Evolutionary conservation across 495 filamentous ascomycete species (phyloP), one percentile per base, ranked within the genome.

Genomic region (Lasiosphaeris hirsuta): DNA sequence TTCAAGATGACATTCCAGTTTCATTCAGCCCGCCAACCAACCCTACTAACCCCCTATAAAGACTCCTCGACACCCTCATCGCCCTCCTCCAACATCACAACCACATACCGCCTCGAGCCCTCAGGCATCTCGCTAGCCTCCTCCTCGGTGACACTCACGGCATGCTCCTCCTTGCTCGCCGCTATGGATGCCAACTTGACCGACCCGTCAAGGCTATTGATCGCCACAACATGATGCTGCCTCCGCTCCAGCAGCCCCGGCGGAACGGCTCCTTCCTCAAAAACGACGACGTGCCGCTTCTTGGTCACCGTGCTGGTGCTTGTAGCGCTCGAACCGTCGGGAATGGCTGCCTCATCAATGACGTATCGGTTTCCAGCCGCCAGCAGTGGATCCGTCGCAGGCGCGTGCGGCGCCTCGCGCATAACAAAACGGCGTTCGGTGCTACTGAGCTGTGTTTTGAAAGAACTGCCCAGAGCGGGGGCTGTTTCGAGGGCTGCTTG

Each of bases 251-350:
- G 56, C 45, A 70, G 18, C 23, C 62, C 68, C 5, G 61, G 61
- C 33, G 68, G 59, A 7, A 63, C 68, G 7, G 59, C 13, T 3
- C 57, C 66, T 52, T 70, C 68, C 34, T 60, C 54, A 30, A 70
- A 70, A 6, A 70, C 68, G 8, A 69, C 66, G 10, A 69, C 68
- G 15, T 66, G 63, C 5, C 61, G 57, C 46, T 67, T 69, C 23
- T 30, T 30, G 2, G 23, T 30, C 23, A 30, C 23, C 23, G 23
- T 30, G 23, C 23, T 30, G 5, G 23, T 34, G 38, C 14, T 40
- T 36, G 30, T 47, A 37, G 11, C 49, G 38, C 14, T 49, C 63
- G 0, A 47, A 15, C 6, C 5, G 23, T 38, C 58, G 1, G 56
- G 11, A 3, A 40, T 46, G 13, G 51, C 45, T 23, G 56, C 56